Evolutionary conservation across 163 green algal species (phyloP).

Genomic region (Prototheca wickerhamii): DNA sequence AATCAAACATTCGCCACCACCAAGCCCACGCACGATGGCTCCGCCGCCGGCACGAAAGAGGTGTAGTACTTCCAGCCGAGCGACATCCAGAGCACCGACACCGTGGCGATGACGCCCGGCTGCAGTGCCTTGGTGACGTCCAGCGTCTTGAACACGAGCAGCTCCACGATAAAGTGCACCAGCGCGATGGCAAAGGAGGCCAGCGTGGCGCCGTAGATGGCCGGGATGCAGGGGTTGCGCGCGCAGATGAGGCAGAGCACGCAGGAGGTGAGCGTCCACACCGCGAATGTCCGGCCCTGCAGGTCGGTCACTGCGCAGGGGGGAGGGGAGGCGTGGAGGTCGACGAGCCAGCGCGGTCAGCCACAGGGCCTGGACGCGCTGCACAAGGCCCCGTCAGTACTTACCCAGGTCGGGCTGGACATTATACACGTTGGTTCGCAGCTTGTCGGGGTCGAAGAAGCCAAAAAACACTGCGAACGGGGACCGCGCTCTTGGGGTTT

Average conservation of each 20-base stretch:
- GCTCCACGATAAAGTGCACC: constrained; percentile 58
- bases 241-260: constrained; percentile 69
- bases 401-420: constrained; percentile 51
- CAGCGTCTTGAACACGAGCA: constrained; percentile 63
- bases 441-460: constrained; percentile 28
- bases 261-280: constrained; percentile 70
- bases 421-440: constrained; percentile 63
- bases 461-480: not conserved
- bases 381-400: not conserved
- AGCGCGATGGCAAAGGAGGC: constrained; percentile 65
- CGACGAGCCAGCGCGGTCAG: not conserved
- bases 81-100: constrained; percentile 66
- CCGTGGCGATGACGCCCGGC: constrained; percentile 56
- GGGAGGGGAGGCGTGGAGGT: not conserved
- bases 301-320: constrained; percentile 56
- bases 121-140: constrained; percentile 35
- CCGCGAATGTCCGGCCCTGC: constrained; percentile 63
- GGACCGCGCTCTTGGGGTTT: not conserved
- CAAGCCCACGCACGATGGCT: constrained; percentile 2
- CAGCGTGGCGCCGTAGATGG: constrained; percentile 69
- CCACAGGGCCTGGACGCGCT: not conserved
- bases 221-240: constrained; percentile 46
- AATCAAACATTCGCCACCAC: not conserved
- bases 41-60: constrained; percentile 4
- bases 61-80: constrained; percentile 75